A percentile compares a stretch with the other conserved stretches of the same genome.
Conservation (phyloP, 768 basidiomycete genomes). For the Fomitopsis serialis region DNA sequence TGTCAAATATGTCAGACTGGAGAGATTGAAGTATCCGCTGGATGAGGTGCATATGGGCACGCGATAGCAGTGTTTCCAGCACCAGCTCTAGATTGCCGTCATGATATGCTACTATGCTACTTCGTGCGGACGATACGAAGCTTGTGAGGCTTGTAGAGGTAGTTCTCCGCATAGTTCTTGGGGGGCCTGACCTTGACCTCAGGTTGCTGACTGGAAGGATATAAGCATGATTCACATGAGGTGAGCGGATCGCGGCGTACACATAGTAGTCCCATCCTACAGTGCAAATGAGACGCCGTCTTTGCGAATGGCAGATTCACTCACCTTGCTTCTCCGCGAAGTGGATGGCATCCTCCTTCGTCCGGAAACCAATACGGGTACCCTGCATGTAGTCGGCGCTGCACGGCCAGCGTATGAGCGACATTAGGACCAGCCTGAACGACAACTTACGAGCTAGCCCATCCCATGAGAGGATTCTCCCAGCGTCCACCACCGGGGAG, state of each 20-base stretch:
- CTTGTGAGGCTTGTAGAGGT: slow-evolving; percentile 71
- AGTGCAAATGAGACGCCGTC: background rate
- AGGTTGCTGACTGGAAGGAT: slow-evolving; percentile 42
- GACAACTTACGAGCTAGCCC: slow-evolving; percentile 79
- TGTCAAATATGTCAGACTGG: background rate
- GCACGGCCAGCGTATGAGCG: background rate
- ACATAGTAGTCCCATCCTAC: slow-evolving; percentile 92
- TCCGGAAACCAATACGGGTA: slow-evolving; percentile 74
- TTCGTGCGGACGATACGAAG: slow-evolving; percentile 87
- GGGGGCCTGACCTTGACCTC: slow-evolving; percentile 66
- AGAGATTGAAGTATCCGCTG: no score
- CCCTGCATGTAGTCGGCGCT: slow-evolving; percentile 97
- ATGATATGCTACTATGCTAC: slow-evolving; percentile 39
- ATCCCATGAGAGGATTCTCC: slow-evolving; percentile 99
- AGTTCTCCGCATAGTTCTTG: slow-evolving; percentile 92
- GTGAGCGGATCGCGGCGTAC: slow-evolving; percentile 36
- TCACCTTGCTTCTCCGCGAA: slow-evolving; percentile 96
- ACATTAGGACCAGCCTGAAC: background rate
- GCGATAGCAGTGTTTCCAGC: no score
- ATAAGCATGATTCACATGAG: no score
- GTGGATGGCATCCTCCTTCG: slow-evolving; percentile 86
- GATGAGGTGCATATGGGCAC: no score
- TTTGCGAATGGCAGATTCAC: slow-evolving; percentile 13
- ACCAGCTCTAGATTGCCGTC: no score
- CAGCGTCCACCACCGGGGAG: slow-evolving; percentile 87